Evolutionary conservation across 116 monocot genomes (phyloP).

Genomic region (Posidonia oceanica): DNA sequence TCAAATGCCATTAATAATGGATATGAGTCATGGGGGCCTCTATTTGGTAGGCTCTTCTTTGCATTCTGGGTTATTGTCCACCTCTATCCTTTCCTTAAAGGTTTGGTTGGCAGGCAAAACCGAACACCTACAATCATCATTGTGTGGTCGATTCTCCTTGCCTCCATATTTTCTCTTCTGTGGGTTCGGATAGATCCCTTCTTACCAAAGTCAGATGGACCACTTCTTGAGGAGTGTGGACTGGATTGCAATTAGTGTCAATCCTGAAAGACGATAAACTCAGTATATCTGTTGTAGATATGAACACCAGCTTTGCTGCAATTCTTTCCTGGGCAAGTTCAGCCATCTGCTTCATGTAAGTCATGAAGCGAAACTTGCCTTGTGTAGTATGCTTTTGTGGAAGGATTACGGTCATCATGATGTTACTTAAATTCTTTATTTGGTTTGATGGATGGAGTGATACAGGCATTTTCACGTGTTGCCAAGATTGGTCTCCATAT

Average conservation of each 20-base stretch:
- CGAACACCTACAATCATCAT: constrained; percentile 83
- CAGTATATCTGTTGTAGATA: constrained; percentile 22
- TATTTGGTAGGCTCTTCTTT: constrained; percentile 74
- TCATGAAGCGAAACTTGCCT: neutral
- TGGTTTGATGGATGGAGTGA: neutral
- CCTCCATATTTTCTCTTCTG: constrained; percentile 70
- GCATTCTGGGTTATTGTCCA: constrained; percentile 89
- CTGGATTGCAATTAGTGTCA: constrained; percentile 35
- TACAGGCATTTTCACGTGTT: neutral
- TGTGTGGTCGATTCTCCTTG: constrained; percentile 80
- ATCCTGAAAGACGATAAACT: neutral
- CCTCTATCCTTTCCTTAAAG: constrained; percentile 87
- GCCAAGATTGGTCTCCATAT: too few species aligned
- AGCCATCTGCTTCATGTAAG: neutral
- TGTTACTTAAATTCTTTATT: neutral
- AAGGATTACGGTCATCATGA: too few species aligned
- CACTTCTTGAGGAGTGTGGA: constrained; percentile 50
- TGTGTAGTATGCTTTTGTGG: neutral
- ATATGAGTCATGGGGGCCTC: constrained; percentile 79
- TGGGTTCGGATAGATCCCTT: constrained; percentile 72
- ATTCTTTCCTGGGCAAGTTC: neutral
- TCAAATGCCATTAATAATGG: constrained; percentile 81
- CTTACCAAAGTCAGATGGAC: constrained; percentile 42
- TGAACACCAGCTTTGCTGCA: constrained; percentile 3
- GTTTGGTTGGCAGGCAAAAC: constrained; percentile 64